phyloP scores from a whole-genome alignment of 2,329 filamentous ascomycete genomes.

The Claviceps purpurea region DNA sequence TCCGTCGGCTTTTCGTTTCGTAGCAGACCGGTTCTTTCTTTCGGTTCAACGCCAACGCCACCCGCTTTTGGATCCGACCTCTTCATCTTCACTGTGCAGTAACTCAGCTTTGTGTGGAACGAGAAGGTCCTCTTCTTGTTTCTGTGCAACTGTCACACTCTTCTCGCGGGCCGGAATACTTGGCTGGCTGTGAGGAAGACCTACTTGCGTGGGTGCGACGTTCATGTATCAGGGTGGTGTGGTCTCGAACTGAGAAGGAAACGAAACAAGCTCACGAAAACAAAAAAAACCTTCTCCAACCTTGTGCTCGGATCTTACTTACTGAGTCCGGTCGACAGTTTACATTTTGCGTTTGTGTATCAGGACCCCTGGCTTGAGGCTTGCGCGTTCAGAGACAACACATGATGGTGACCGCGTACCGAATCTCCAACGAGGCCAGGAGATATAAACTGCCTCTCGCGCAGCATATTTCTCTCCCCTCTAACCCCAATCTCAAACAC shows the following conservation, averaged over 20 bases:
- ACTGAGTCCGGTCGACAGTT: not conserved
- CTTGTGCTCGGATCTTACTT: not conserved
- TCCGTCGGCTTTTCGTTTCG: not conserved
- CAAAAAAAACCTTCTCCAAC: not conserved
- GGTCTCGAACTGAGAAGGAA: not conserved
- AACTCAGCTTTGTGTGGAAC: not conserved
- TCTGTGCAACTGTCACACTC: constrained; percentile 1
- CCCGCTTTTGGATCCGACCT: not conserved
- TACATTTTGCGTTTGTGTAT: not conserved
- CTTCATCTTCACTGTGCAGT: not conserved
- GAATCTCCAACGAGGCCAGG: constrained; percentile 1
- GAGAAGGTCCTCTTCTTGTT: constrained; percentile 1
- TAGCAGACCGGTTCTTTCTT: not conserved
- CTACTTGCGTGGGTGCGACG: not conserved
- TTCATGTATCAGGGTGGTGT: not conserved
- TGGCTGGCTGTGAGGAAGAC: constrained; percentile 2
- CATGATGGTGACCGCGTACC: constrained; percentile 4
- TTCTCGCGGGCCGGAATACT: constrained; percentile 1
- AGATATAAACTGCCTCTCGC: constrained; percentile 1
- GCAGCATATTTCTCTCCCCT: not conserved
- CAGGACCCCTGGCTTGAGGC: not conserved
- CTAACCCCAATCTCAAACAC: not conserved
- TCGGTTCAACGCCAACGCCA: not conserved
- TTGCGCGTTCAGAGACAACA: not conserved
- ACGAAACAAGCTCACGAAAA: no score